These are phyloP conservation scores for Colletotrichum liriopes DNA, from an alignment of 2,329 filamentous ascomycete genomes.

Conservation along the genomic window DNA sequence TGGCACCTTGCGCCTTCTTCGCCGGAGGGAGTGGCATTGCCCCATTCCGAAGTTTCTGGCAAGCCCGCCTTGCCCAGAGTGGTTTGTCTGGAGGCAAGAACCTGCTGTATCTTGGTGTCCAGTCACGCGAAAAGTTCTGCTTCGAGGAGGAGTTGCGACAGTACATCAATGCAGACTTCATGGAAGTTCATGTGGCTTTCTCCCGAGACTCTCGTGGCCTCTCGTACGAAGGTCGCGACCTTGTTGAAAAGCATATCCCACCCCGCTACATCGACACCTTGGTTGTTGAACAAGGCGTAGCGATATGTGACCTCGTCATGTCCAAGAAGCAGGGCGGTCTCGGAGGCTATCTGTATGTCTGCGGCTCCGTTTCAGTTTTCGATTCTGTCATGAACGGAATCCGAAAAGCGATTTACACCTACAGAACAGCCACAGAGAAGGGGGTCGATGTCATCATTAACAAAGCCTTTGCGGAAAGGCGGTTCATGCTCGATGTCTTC, in stretches of 20 bases:
- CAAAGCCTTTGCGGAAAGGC: slow-evolving; percentile 68
- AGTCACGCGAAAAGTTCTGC: slow-evolving; percentile 67
- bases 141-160: slow-evolving; percentile 65
- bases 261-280: slow-evolving; percentile 68
- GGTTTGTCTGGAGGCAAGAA: slow-evolving; percentile 60
- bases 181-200: slow-evolving; percentile 69
- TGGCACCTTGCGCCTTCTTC: slow-evolving; percentile 68
- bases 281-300: slow-evolving; percentile 66
- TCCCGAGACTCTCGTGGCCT: slow-evolving; percentile 66
- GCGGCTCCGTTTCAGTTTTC: slow-evolving; percentile 55
- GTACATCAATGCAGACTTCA: slow-evolving; percentile 61
- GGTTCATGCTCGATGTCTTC: slow-evolving; percentile 72
- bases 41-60: slow-evolving; percentile 69
- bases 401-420: slow-evolving; percentile 68
- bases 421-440: slow-evolving; percentile 67
- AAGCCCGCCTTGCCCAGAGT: slow-evolving; percentile 56
- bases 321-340: slow-evolving; percentile 69
- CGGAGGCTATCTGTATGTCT: slow-evolving; percentile 48
- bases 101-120: slow-evolving; percentile 66
- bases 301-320: slow-evolving; percentile 70
- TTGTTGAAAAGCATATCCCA: slow-evolving; percentile 64
- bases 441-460: slow-evolving; percentile 65
- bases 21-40: slow-evolving; percentile 69
- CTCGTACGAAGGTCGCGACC: slow-evolving; percentile 60
- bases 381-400: slow-evolving; percentile 71